Percentiles rank a stretch among this genome's conserved stretches.
Conservation (phyloP, 2,329 filamentous ascomycete genomes). For the Aspergillus sp. region DNA sequence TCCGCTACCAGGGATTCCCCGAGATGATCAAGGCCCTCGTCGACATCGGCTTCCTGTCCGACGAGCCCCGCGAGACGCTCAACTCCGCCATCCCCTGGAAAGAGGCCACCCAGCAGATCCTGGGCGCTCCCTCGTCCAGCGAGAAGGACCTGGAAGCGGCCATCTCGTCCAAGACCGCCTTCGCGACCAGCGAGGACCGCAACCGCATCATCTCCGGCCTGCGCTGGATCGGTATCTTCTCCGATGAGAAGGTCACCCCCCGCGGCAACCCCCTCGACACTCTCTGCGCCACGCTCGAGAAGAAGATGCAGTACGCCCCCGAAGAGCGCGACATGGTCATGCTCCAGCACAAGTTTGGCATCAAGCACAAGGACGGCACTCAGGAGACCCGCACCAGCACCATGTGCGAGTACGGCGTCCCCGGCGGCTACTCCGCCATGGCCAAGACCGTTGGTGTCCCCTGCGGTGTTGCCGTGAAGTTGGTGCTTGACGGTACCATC, state of each 20-base stretch:
- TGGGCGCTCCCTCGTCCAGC: constrained; percentile 65
- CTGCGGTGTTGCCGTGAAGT: constrained; percentile 71
- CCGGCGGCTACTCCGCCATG: constrained; percentile 79
- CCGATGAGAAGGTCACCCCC: constrained; percentile 66
- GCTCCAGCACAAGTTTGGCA: constrained; percentile 65
- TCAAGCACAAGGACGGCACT: constrained; percentile 77
- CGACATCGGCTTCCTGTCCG: constrained; percentile 83
- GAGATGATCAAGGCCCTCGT: constrained; percentile 85
- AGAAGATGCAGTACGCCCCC: constrained; percentile 85
- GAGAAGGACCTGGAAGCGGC: constrained; percentile 71
- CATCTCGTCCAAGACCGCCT: constrained; percentile 73
- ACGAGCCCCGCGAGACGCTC: constrained; percentile 65
- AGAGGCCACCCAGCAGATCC: constrained; percentile 75
- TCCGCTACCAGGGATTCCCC: constrained; percentile 87
- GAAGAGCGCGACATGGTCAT: constrained; percentile 83
- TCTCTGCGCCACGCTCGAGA: constrained; percentile 82
- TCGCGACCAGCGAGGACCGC: constrained; percentile 67
- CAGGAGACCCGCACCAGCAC: constrained; percentile 78
- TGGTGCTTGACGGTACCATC: constrained; percentile 74
- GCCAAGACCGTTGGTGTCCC: constrained; percentile 77
- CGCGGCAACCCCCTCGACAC: constrained; percentile 82
- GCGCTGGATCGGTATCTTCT: constrained; percentile 69
- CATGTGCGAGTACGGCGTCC: constrained; percentile 77
- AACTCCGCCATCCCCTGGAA: constrained; percentile 74
- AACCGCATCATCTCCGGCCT: constrained; percentile 69